Evolutionary conservation across 1,139 yeast species (phyloP).

Genomic region (Saccharomyces hybrid): DNA sequence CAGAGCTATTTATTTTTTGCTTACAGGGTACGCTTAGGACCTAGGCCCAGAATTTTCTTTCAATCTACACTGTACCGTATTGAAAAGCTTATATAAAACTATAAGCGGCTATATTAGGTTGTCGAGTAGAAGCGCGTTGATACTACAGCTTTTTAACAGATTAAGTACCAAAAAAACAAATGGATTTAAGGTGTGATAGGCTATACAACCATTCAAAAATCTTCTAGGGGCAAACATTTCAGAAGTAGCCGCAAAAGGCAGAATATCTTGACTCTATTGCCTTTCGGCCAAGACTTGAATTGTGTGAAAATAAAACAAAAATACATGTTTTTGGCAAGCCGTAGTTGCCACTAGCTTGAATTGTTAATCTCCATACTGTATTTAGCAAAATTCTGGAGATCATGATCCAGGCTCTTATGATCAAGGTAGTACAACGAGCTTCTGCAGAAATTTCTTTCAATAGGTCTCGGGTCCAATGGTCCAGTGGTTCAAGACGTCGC

Average conservation of each 20-base stretch:
- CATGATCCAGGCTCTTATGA: neutral
- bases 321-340: neutral
- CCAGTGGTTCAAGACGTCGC: conserved; percentile 36
- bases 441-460: neutral
- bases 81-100: neutral
- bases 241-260: neutral
- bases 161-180: neutral
- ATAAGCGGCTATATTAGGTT: neutral
- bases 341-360: neutral
- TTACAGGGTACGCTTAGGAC: neutral
- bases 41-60: neutral
- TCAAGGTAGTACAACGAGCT: neutral
- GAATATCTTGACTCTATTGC: neutral
- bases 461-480: conserved; percentile 11
- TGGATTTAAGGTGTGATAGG: neutral
- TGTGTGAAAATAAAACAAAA: neutral
- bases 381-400: neutral
- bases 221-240: neutral
- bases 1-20: neutral
- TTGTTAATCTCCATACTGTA: neutral
- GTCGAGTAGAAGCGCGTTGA: neutral
- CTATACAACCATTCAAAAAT: too few species aligned
- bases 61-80: neutral
- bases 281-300: neutral
- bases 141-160: neutral